Evolutionary conservation across 169 alveolate genomes (phyloP).

Genomic region (Sarcocystis neurona): DNA sequence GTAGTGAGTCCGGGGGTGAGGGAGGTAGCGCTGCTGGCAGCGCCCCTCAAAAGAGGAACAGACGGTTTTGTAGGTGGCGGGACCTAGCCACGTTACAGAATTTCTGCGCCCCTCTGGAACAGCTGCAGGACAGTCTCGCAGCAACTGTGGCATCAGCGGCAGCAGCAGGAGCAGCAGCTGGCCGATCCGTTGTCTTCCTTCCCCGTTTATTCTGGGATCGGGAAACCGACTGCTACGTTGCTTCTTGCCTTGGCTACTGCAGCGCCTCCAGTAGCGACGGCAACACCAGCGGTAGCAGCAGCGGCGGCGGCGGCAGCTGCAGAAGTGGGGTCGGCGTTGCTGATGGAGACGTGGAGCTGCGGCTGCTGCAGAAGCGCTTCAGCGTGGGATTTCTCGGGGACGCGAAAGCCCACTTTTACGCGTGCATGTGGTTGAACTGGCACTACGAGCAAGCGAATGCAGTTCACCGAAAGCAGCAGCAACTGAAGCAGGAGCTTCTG

Average conservation of each 20-base stretch:
- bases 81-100: slow-evolving; percentile 5
- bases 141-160: slow-evolving; percentile 1
- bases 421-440: background rate
- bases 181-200: background rate
- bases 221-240: slow-evolving; percentile 25
- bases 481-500: too few relatives aligned
- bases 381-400: slow-evolving; percentile 21
- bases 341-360: background rate
- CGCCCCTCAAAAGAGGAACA: slow-evolving; percentile 3
- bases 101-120: background rate
- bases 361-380: slow-evolving; percentile 26
- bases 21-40: background rate
- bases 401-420: slow-evolving; percentile 28
- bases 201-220: slow-evolving; percentile 14
- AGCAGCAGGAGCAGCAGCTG: background rate
- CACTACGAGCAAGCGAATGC: background rate
- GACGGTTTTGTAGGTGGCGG: slow-evolving; percentile 7
- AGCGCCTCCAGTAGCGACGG: background rate
- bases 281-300: background rate
- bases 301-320: background rate
- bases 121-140: slow-evolving; percentile 1
- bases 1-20: background rate
- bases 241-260: slow-evolving; percentile 1
- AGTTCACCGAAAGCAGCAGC: too few relatives aligned
- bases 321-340: background rate